Evolutionary conservation across 305 asterid species (phyloP).

Genomic region (Stenogyne calaminthoides): DNA sequence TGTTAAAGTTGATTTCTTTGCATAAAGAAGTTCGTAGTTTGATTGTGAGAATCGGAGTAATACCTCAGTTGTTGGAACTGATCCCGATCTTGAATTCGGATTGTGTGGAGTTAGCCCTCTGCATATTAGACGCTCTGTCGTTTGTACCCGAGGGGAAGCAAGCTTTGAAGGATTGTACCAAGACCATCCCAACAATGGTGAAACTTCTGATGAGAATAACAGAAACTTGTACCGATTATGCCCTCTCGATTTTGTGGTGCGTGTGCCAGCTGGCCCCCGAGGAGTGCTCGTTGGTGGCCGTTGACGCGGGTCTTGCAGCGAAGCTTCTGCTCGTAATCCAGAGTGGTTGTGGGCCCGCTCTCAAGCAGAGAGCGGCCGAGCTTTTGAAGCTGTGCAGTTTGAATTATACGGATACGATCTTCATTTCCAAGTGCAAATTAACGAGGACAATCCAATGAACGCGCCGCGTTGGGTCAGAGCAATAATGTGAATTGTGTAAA

Average conservation of each 20-base stretch:
- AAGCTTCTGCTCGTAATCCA: conserved; percentile 63
- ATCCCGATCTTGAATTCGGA: conserved; percentile 47
- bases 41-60: conserved; percentile 57
- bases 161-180: conserved; percentile 52
- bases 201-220: conserved; percentile 55
- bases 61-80: conserved; percentile 53
- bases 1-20: conserved; percentile 45
- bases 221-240: conserved; percentile 51
- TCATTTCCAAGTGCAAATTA: conserved; percentile 67
- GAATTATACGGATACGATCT: conserved; percentile 54
- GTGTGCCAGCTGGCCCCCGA: conserved; percentile 53
- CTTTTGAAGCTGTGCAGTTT: conserved; percentile 68
- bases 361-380: conserved; percentile 66
- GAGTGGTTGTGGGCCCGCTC: conserved; percentile 49
- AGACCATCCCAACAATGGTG: conserved; percentile 52
- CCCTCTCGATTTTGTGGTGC: conserved; percentile 49
- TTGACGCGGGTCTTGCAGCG: conserved; percentile 65
- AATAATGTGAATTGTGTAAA: conserved; percentile 38
- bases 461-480: background rate
- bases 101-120: conserved; percentile 57
- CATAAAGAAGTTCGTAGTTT: conserved; percentile 42
- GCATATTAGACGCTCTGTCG: conserved; percentile 44
- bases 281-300: conserved; percentile 57
- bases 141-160: conserved; percentile 53
- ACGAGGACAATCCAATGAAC: conserved; percentile 65